Evolutionary conservation across 2,329 filamentous ascomycete genomes (phyloP), one percentile per base, ranked within the genome.

Genomic region (Pyrenophora seminiperda): DNA sequence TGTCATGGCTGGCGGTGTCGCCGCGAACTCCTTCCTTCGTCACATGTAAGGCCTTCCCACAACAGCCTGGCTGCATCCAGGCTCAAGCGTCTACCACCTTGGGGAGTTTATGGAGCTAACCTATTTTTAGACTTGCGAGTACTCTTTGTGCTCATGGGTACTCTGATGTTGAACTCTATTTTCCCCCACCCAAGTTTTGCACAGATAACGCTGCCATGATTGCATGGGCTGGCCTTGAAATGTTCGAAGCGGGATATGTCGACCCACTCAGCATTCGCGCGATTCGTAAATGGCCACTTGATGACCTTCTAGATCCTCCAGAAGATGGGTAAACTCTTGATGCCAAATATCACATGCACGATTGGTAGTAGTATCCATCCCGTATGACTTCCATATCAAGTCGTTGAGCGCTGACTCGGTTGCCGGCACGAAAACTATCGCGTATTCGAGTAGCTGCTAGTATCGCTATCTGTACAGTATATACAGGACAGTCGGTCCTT

Each of bases 151-250:
- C 78, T n/a, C 82, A 88, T 34, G 89, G 89, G 0, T 87, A 84
- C 65, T 66, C 68, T 0, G 62, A 83, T 56, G 71, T 95, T 20
- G 63, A 79, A 9, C 72, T 97, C 6, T 74, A 87, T 22, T 89
- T 88, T 47, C 93, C 94, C n/a, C 91, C 91, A 2, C 73, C 83
- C 7, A 78, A 80, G 33, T 79, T 93, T 44, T 97, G 94, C 68
- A 97, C 91, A 0, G 94, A 99, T 67, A 97, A 99, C 73, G 94
- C 94, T 10, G 90, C 91, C 39, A 99, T 99, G 94, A 92, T 97
- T 69, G 93, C 88, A 1, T 97, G 94, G 93, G 81, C 92, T 1
- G 94, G 88, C 0, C 81, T 92, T 59, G 92, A 97, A 75, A 97
- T 99, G 92, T 97, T 83, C 66, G 82, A 89, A 71, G 84, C 83